Conservation (phyloP, 306 rosid genomes). For the Sphenostylis stenocarpa region DNA sequence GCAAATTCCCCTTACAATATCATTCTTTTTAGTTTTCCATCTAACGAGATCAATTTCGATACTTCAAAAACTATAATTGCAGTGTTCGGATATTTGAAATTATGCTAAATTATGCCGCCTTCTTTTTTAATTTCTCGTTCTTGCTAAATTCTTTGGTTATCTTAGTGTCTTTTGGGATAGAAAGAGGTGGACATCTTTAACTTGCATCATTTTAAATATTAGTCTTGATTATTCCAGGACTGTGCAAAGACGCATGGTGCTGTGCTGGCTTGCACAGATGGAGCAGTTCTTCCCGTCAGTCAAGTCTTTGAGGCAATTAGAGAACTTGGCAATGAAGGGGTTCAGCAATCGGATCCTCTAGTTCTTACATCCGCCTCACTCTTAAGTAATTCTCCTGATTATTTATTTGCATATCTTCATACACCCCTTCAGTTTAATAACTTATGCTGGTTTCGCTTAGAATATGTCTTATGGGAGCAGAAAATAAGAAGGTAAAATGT, state of each 20-base stretch:
- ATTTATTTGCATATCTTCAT: not conserved
- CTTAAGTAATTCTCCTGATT: conserved; percentile 39
- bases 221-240: conserved; percentile 38
- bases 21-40: not conserved
- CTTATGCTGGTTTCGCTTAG: not conserved
- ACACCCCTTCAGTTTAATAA: not conserved
- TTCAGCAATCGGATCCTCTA: conserved; percentile 49
- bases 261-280: conserved; percentile 70
- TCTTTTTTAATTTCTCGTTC: not conserved
- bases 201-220: not conserved
- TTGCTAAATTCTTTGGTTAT: not conserved
- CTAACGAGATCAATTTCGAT: not conserved
- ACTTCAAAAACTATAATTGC: not conserved
- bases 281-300: conserved; percentile 50
- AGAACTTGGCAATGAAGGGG: conserved; percentile 46
- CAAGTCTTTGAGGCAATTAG: conserved; percentile 44
- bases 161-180: not conserved
- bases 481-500: not conserved
- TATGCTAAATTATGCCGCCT: too few species aligned
- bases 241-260: conserved; percentile 34
- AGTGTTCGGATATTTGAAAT: not conserved
- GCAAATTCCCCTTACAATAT: not conserved
- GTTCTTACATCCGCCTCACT: conserved; percentile 61
- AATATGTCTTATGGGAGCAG: too few species aligned
- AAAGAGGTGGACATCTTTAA: not conserved